phyloP scores from a whole-genome alignment of 176 grass and related monocot species.

The Phoenix roebelenii region DNA sequence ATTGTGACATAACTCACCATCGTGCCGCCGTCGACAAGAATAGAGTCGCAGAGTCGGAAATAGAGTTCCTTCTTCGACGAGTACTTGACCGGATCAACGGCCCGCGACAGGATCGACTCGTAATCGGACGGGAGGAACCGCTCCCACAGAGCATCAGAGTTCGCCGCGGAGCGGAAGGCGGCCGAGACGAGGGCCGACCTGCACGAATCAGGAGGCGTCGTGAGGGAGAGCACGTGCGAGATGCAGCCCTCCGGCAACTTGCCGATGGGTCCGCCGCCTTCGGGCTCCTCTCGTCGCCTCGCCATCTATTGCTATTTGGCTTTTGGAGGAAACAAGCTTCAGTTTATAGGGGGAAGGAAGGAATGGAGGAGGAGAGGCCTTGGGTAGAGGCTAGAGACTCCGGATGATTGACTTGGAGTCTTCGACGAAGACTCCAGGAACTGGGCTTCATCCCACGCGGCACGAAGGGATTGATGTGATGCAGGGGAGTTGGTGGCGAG shows the following conservation, averaged over 20 bases:
- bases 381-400: too few relatives aligned
- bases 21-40: neutral
- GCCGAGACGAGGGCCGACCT: constrained; percentile 29
- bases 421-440: too few relatives aligned
- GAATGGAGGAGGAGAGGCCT: too few relatives aligned
- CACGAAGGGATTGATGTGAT: too few relatives aligned
- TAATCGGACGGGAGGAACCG: constrained; percentile 14
- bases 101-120: neutral
- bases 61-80: neutral
- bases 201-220: constrained; percentile 29
- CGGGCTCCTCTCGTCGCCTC: too few relatives aligned
- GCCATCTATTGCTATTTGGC: too few relatives aligned
- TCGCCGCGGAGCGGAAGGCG: constrained; percentile 27
- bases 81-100: neutral
- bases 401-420: too few relatives aligned
- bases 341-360: too few relatives aligned
- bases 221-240: constrained; percentile 18
- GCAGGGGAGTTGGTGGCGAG: too few relatives aligned
- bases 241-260: constrained; percentile 14
- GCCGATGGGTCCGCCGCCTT: too few relatives aligned
- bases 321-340: too few relatives aligned
- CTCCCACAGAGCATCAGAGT: constrained; percentile 27
- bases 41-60: constrained; percentile 1
- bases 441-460: too few relatives aligned
- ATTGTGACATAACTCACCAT: neutral